Percentiles rank a stretch among this genome's conserved stretches.
phyloP scores from a whole-genome alignment of 2,329 filamentous ascomycete genomes.

The Pestalotiopsis sp. region DNA sequence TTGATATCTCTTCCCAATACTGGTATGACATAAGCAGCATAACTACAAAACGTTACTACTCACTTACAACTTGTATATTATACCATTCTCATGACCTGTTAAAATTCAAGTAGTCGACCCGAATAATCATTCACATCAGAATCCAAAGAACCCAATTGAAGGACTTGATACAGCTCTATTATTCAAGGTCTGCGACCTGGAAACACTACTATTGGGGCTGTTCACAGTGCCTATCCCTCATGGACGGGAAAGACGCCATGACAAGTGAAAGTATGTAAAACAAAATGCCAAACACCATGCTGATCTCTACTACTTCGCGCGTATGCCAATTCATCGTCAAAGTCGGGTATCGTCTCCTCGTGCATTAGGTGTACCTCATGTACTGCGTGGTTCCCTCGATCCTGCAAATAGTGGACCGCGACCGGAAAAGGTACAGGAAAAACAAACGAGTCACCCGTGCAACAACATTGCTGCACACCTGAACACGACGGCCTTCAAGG shows the following conservation, averaged over 20 bases:
- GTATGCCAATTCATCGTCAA: conserved; percentile 23
- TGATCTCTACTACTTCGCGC: conserved; percentile 15
- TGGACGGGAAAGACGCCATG: neutral
- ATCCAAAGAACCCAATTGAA: neutral
- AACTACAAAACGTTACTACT: no score
- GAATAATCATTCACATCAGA: neutral
- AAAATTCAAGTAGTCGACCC: neutral
- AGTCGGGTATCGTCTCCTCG: conserved; percentile 29
- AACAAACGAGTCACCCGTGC: conserved; percentile 7
- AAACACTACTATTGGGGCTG: neutral
- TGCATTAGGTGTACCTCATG: conserved; percentile 26
- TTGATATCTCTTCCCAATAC: no score
- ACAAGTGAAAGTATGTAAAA: conserved; percentile 11
- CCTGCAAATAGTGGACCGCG: conserved; percentile 17
- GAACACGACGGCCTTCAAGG: conserved; percentile 8
- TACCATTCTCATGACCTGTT: no score
- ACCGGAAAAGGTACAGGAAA: conserved; percentile 23
- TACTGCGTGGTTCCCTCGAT: conserved; percentile 20
- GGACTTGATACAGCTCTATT: neutral
- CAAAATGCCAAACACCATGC: conserved; percentile 17
- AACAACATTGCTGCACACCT: conserved; percentile 8
- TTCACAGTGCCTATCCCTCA: neutral
- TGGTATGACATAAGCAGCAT: no score
- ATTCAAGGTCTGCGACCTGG: neutral
- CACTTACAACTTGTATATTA: no score